Evolutionary conservation across 371 early-diverging fungal species (phyloP).

Genomic region (Mortierella sp.): DNA sequence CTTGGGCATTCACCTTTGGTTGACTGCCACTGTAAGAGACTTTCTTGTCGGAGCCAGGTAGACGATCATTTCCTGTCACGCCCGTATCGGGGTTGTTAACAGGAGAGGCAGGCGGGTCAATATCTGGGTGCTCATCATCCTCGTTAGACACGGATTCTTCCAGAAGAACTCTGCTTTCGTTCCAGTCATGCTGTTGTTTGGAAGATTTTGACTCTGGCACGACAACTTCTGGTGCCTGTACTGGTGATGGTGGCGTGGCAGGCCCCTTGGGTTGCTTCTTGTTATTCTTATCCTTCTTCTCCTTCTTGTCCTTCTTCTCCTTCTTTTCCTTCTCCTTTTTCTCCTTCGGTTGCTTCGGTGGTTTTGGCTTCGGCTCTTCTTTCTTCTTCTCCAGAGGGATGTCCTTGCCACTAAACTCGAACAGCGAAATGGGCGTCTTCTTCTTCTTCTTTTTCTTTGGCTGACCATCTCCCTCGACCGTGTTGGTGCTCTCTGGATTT

Average conservation of each 20-base stretch:
- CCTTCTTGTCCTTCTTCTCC: slow-evolving; percentile 4
- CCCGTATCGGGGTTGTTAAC: background rate
- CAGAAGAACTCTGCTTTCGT: background rate
- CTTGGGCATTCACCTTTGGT: no score
- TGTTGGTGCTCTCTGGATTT: slow-evolving; percentile 4
- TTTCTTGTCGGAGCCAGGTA: slow-evolving; percentile 1
- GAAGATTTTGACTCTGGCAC: background rate
- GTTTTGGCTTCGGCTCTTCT: background rate
- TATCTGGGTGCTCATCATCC: background rate
- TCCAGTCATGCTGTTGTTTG: slow-evolving; percentile 22
- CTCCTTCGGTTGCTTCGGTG: no score
- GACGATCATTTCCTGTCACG: background rate
- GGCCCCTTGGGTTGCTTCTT: no score
- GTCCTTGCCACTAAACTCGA: slow-evolving; percentile 33
- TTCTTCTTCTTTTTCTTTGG: slow-evolving; percentile 47
- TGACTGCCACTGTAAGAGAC: no score
- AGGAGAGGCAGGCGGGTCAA: background rate
- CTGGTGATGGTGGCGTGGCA: background rate
- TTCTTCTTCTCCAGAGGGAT: background rate
- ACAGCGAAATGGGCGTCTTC: slow-evolving; percentile 31
- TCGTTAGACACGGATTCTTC: background rate
- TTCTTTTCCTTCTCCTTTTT: slow-evolving; percentile 1
- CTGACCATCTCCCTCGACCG: slow-evolving; percentile 4
- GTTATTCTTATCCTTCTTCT: no score
- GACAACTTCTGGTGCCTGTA: background rate